Conservation (phyloP, 164 flowering plant genomes). For the Magnolia changhungtana region DNA sequence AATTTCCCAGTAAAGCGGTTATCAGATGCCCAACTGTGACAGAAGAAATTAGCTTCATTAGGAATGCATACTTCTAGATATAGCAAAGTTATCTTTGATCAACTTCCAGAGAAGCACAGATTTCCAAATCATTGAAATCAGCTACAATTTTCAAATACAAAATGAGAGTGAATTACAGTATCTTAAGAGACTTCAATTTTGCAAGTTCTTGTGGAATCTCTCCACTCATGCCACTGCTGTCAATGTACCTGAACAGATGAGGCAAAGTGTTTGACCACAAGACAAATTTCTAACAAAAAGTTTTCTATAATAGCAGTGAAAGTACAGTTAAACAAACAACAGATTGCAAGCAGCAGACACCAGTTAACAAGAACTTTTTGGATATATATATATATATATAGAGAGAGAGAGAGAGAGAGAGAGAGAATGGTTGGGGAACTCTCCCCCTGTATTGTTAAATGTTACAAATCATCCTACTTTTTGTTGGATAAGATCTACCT, state of each 20-base stretch:
- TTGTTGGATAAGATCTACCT: too few relatives aligned
- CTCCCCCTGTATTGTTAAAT: too few relatives aligned
- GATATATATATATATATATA: too few relatives aligned
- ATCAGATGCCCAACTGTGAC: constrained; percentile 55
- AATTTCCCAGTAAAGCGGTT: constrained; percentile 48
- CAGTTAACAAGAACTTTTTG: too few relatives aligned
- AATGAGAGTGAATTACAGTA: constrained; percentile 25
- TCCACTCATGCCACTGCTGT: constrained; percentile 52
- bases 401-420: too few relatives aligned
- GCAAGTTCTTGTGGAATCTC: constrained; percentile 44
- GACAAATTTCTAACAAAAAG: neutral
- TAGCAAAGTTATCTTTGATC: too few relatives aligned
- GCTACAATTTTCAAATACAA: neutral
- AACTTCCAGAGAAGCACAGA: neutral
- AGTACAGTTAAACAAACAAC: neutral
- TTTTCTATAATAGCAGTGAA: neutral
- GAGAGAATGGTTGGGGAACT: too few relatives aligned
- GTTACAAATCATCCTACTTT: too few relatives aligned
- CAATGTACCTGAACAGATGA: constrained; percentile 38
- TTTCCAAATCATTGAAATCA: neutral
- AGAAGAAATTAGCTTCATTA: neutral
- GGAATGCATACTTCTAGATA: neutral
- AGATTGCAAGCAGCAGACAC: too few relatives aligned
- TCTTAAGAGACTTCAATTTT: constrained; percentile 41
- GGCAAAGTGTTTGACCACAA: neutral